Conservation (phyloP, 169 alveolate species). For the Plasmodium gallinaceum region DNA sequence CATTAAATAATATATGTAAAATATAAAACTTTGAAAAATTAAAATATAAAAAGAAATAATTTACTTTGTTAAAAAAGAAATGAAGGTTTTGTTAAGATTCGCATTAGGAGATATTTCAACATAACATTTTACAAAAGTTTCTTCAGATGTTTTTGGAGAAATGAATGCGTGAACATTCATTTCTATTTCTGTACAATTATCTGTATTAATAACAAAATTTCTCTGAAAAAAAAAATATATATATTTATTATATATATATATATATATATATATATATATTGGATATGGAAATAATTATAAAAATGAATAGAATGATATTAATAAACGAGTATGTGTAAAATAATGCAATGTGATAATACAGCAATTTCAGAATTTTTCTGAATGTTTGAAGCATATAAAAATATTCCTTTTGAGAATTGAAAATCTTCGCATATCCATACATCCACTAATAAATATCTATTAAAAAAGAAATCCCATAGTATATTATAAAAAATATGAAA, state of each 20-base stretch:
- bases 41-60: too few relatives aligned
- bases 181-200: slow-evolving; percentile 41
- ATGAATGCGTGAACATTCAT: slow-evolving; percentile 55
- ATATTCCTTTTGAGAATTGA: slow-evolving; percentile 56
- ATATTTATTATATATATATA: not conserved
- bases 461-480: not conserved
- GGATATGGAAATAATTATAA: too few relatives aligned
- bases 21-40: not conserved
- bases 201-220: slow-evolving; percentile 20
- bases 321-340: too few relatives aligned
- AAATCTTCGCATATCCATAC: slow-evolving; percentile 69
- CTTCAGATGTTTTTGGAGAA: slow-evolving; percentile 7
- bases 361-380: slow-evolving; percentile 18
- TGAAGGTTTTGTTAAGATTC: slow-evolving; percentile 20
- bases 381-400: slow-evolving; percentile 40
- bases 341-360: slow-evolving; percentile 8
- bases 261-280: not conserved
- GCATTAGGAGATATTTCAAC: slow-evolving; percentile 60
- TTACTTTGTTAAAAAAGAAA: slow-evolving; percentile 61
- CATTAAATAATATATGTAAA: not conserved
- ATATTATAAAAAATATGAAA: not conserved
- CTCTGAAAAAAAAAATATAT: slow-evolving; percentile 14
- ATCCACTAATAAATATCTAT: slow-evolving; percentile 43
- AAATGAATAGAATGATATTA: too few relatives aligned
- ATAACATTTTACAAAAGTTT: slow-evolving; percentile 50